Evolutionary conservation across 2,329 filamentous ascomycete genomes (phyloP).

Genomic region (Amylocarpus encephaloides): DNA sequence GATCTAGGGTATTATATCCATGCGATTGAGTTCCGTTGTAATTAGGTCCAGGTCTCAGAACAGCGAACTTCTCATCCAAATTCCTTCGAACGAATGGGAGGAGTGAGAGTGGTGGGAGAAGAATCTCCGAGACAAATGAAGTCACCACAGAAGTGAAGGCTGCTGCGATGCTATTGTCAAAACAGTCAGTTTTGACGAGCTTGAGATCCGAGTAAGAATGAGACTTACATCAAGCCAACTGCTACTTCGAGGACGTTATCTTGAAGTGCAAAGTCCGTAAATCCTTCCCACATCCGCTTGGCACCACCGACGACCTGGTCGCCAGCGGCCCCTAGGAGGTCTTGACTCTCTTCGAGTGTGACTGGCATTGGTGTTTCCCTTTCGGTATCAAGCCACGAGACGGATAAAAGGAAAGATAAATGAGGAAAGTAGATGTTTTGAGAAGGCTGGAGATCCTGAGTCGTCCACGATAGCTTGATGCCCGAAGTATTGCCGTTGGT

Average conservation of each 20-base stretch:
- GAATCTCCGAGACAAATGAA: constrained; percentile 63
- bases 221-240: constrained; percentile 62
- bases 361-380: constrained; percentile 14
- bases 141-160: constrained; percentile 67
- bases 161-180: constrained; percentile 50
- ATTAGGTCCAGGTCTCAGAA: constrained; percentile 52
- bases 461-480: too few species aligned
- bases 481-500: too few species aligned
- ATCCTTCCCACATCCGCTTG: constrained; percentile 52
- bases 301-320: constrained; percentile 25
- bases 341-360: constrained; percentile 20
- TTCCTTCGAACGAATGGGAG: constrained; percentile 64
- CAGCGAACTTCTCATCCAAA: constrained; percentile 67
- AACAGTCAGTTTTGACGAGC: not conserved
- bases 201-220: not conserved
- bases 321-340: constrained; percentile 23
- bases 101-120: constrained; percentile 63
- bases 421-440: too few species aligned
- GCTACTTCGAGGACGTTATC: constrained; percentile 73
- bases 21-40: constrained; percentile 35
- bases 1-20: constrained; percentile 64
- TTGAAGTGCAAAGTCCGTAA: constrained; percentile 66
- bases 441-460: too few species aligned
- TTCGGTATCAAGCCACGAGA: too few species aligned
- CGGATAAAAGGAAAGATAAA: too few species aligned